These are phyloP conservation scores for Hortiboletus flavorubellus DNA, from an alignment of 768 basidiomycete genomes.

Conservation along the genomic window DNA sequence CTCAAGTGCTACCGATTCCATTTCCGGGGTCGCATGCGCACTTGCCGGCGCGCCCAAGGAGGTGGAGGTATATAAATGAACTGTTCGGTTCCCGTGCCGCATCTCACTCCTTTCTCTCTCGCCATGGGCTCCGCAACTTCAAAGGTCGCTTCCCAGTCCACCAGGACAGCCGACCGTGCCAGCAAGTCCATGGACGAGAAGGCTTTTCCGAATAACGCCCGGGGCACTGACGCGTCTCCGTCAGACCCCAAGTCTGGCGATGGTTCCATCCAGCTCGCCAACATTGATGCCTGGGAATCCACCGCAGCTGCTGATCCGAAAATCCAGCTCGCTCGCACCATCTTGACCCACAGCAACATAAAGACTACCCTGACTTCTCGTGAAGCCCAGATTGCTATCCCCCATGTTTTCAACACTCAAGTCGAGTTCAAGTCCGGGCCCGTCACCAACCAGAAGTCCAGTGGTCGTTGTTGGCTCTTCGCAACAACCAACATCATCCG, in stretches of 20 bases:
- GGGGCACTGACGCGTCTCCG: background rate
- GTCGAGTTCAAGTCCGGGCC: slow-evolving; percentile 81
- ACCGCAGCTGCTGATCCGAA: slow-evolving; percentile 53
- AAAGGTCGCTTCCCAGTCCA: slow-evolving; percentile 20
- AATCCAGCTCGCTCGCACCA: slow-evolving; percentile 69
- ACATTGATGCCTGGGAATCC: slow-evolving; percentile 67
- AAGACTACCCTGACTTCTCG: slow-evolving; percentile 61
- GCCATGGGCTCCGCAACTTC: slow-evolving; percentile 28
- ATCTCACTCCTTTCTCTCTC: slow-evolving; percentile 5
- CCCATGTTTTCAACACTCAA: slow-evolving; percentile 79
- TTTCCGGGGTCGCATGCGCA: slow-evolving; percentile 9
- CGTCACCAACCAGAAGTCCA: slow-evolving; percentile 82
- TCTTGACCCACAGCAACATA: slow-evolving; percentile 69
- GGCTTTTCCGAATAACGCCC: background rate
- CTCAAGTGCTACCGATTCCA: background rate
- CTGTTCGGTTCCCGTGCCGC: slow-evolving; percentile 9
- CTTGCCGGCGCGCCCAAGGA: background rate
- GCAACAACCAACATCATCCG: slow-evolving; percentile 86
- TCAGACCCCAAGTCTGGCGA: slow-evolving; percentile 42
- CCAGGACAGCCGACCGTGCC: slow-evolving; percentile 16
- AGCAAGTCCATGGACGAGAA: slow-evolving; percentile 29
- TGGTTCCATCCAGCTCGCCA: slow-evolving; percentile 58
- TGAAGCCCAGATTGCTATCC: slow-evolving; percentile 54
- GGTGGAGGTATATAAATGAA: slow-evolving; percentile 25
- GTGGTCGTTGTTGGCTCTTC: slow-evolving; percentile 95